Percentiles rank a stretch among this genome's conserved stretches.
These are phyloP conservation scores for Phaeolepiota aurea DNA, from an alignment of 768 basidiomycete genomes.

Conservation along the genomic window DNA sequence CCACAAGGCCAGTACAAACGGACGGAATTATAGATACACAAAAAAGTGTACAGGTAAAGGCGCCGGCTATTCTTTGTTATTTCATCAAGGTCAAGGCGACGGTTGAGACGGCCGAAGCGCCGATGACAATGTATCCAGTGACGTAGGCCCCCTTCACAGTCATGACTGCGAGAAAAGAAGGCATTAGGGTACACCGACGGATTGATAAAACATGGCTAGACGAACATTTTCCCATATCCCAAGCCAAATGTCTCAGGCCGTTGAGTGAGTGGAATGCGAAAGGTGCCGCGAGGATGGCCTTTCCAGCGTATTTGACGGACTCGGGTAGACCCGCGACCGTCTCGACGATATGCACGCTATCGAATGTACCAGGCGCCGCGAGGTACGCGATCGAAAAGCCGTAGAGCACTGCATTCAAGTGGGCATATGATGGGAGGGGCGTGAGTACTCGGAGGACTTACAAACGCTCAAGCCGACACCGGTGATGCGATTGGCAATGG, in stretches of 20 bases:
- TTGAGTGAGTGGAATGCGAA: constrained; percentile 91
- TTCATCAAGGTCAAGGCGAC: constrained; percentile 27
- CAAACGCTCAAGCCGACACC: constrained; percentile 74
- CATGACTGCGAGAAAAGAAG: constrained; percentile 44
- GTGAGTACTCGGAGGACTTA: constrained; percentile 29
- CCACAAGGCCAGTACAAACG: too few relatives aligned
- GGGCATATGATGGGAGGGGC: neutral
- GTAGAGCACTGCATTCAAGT: constrained; percentile 59
- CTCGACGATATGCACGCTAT: constrained; percentile 71
- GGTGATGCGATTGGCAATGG: constrained; percentile 82
- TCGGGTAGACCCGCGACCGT: constrained; percentile 65
- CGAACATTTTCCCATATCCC: constrained; percentile 89
- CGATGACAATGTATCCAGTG: constrained; percentile 80
- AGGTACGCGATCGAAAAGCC: constrained; percentile 84
- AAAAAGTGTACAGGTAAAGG: too few relatives aligned
- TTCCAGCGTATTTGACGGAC: constrained; percentile 66
- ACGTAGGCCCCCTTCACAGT: constrained; percentile 72
- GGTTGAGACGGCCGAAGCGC: constrained; percentile 68
- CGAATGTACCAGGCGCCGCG: constrained; percentile 70
- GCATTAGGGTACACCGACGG: neutral
- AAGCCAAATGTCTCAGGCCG: constrained; percentile 82
- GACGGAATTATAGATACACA: too few relatives aligned
- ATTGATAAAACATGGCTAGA: constrained; percentile 11
- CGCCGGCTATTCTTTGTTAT: neutral
- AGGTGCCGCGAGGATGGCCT: constrained; percentile 73